Evolutionary conservation across 371 early-diverging fungal genomes (phyloP), one percentile per base, ranked within the genome.

Genomic region (Dichotomocladium elegans): DNA sequence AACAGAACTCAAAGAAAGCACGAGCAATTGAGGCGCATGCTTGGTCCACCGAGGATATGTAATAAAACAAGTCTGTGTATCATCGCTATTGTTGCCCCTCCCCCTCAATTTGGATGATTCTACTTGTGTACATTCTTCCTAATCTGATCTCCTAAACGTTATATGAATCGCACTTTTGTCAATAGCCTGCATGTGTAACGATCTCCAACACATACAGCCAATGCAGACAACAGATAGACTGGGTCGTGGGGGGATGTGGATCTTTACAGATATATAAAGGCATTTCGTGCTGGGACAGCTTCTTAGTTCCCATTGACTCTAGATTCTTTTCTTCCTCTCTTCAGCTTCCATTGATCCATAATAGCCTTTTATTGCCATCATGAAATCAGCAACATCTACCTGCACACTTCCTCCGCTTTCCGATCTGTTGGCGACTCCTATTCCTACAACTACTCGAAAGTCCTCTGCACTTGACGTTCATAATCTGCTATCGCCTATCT

Each of bases 11-110:
- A 33, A 55, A 66, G 41, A 77, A 76, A 50, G 66, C 78, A 33
- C 55, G 62, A 44, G 74, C 68, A 21, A 67, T 58, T 26, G 80
- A 82, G 53, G 85, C 84, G 11, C 81, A 85, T 61, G 77, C 77
- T 50, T 85, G 84, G 84, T 76, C 80, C 11, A 78, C 79, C 12
- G 87, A 87, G 55, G 87, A 87, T 61, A 87, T 85, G 85, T 87
- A 71, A 61, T 22, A 28, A 51, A 35, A 27, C 2, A 40, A 9
- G 40, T 42, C 30, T 52, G 58, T 53, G 31, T 45, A 47, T 41
- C 42, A 15, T 42, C 26, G 30, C 30, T 21, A 8, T 7, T 35
- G 33, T 44, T 14, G 11, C 42, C 41, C 49, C 30, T 41, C 11
- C 33, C 24, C 31, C 21, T 14, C n/a, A n/a, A 31, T 55, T 22